Conservation (phyloP, 208 protist species). For the Phytomonas sp. region DNA sequence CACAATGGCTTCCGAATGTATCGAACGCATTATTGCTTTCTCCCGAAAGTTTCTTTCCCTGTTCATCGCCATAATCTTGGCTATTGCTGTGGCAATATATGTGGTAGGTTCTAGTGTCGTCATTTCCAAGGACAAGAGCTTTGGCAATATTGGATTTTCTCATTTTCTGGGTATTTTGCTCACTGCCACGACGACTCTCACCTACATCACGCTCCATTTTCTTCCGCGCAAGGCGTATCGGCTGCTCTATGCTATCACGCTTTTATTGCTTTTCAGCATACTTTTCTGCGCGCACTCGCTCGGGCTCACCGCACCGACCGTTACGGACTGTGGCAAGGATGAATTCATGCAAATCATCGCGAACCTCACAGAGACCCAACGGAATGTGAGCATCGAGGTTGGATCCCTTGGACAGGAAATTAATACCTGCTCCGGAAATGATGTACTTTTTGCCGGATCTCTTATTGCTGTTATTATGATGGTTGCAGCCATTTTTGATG, state of each 20-base stretch:
- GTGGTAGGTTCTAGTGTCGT: constrained; percentile 42
- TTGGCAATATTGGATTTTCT: constrained; percentile 48
- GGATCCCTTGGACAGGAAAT: constrained; percentile 50
- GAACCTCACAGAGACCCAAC: no score
- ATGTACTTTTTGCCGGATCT: constrained; percentile 40
- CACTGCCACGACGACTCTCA: constrained; percentile 33
- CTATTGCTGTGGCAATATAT: constrained; percentile 51
- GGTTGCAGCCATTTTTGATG: constrained; percentile 67
- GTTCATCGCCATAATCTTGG: constrained; percentile 58
- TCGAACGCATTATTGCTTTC: constrained; percentile 31
- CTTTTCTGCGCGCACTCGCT: constrained; percentile 60
- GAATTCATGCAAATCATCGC: constrained; percentile 5
- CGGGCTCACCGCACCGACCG: constrained; percentile 44
- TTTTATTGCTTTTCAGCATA: constrained; percentile 42
- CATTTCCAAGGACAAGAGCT: constrained; percentile 40
- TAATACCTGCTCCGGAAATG: constrained; percentile 33
- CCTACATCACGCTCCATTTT: constrained; percentile 71
- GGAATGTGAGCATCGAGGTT: no score
- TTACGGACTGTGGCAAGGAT: constrained; percentile 42
- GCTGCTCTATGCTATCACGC: constrained; percentile 68
- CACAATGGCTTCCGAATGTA: neutral
- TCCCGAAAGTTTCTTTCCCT: constrained; percentile 77
- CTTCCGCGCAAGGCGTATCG: constrained; percentile 71
- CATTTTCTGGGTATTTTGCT: constrained; percentile 72
- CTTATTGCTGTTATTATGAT: constrained; percentile 55